phyloP scores from a whole-genome alignment of 352 stramenopile genomes.

The Globisporangium middletonii region DNA sequence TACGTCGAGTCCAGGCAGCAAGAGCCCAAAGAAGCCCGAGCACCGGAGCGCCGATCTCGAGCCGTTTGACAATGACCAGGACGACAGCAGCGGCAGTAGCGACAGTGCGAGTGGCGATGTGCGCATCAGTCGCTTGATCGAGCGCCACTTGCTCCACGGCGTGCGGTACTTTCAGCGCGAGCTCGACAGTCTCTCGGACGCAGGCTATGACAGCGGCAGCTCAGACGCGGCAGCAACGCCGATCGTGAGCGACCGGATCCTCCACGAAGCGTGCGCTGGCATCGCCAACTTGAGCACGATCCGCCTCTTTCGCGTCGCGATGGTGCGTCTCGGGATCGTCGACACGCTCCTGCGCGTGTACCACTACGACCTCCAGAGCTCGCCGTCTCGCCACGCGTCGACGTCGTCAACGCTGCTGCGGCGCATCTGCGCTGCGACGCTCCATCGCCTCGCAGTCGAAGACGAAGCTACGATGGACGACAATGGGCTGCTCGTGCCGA shows the following conservation, averaged over 20 bases:
- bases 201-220: background rate
- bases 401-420: conserved; percentile 14
- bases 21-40: background rate
- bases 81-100: background rate
- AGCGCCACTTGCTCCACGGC: conserved; percentile 54
- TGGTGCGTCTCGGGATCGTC: conserved; percentile 52
- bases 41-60: background rate
- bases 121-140: conserved; percentile 29
- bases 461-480: conserved; percentile 37
- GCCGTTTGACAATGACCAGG: conserved; percentile 2
- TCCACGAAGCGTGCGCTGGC: conserved; percentile 47
- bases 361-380: conserved; percentile 8
- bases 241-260: conserved; percentile 25
- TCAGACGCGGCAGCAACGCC: background rate
- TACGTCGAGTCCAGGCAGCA: conserved; percentile 1
- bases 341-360: conserved; percentile 43
- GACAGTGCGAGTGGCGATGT: background rate
- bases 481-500: conserved; percentile 36
- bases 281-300: conserved; percentile 74
- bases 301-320: conserved; percentile 41
- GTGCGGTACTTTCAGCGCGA: conserved; percentile 56
- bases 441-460: conserved; percentile 64
- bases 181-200: conserved; percentile 20
- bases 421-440: conserved; percentile 55
- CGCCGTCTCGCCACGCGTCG: background rate